A percentile compares a stretch with the other conserved stretches of the same genome.
Conservation (phyloP, 768 basidiomycete species). For the Russula emetica region DNA sequence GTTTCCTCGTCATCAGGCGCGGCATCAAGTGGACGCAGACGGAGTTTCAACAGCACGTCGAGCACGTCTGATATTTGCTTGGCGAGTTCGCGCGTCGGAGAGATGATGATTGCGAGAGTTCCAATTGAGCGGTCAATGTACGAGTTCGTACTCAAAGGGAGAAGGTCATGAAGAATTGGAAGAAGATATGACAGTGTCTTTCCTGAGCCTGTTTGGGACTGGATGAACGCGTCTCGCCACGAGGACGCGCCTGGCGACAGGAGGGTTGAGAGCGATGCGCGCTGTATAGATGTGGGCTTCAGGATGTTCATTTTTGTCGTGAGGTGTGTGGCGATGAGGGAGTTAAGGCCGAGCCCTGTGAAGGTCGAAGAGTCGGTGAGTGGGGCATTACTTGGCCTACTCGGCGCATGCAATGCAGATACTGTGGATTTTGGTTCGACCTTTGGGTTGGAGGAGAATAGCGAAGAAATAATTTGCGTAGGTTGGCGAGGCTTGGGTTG, state of each 20-base stretch:
- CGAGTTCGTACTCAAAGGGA: slow-evolving; percentile 83
- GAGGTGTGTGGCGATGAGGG: slow-evolving; percentile 74
- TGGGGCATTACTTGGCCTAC: slow-evolving; percentile 79
- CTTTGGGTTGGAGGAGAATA: slow-evolving; percentile 82
- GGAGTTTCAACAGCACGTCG: slow-evolving; percentile 72
- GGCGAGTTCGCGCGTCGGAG: slow-evolving; percentile 92
- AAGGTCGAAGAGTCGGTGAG: slow-evolving; percentile 73
- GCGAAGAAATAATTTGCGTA: slow-evolving; percentile 40
- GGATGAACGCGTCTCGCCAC: slow-evolving; percentile 80
- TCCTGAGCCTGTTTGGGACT: slow-evolving; percentile 95
- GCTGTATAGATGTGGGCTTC: slow-evolving; percentile 89
- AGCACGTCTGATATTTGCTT: slow-evolving; percentile 97
- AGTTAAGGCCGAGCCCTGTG: slow-evolving; percentile 75
- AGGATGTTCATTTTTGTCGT: slow-evolving; percentile 72
- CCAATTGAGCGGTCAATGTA: slow-evolving; percentile 95
- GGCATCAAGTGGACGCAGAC: slow-evolving; percentile 57
- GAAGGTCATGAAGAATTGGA: slow-evolving; percentile 90
- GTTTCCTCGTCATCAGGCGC: slow-evolving; percentile 45
- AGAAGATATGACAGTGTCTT: slow-evolving; percentile 92
- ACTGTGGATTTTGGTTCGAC: slow-evolving; percentile 42
- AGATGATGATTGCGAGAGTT: slow-evolving; percentile 90
- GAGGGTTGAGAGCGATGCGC: slow-evolving; percentile 62
- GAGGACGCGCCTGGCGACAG: slow-evolving; percentile 42
- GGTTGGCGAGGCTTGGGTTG: slow-evolving; percentile 18
- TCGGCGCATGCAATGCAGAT: slow-evolving; percentile 30